phyloP scores from a whole-genome alignment of 2,329 filamentous ascomycete genomes.

The Penicillium sp. region DNA sequence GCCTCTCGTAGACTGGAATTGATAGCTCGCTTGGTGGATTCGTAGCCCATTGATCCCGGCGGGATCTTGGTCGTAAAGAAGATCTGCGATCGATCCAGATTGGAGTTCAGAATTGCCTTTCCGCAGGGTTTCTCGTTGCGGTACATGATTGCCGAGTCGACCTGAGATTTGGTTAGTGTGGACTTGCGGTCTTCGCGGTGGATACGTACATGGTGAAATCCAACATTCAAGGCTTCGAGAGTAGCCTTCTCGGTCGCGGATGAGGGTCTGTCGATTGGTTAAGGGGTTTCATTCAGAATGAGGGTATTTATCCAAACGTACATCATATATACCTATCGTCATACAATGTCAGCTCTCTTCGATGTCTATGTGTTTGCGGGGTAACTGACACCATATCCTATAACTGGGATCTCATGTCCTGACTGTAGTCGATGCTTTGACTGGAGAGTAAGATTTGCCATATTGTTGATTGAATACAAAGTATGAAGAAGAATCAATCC shows the following conservation, averaged over 20 bases:
- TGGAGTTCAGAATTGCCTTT: constrained; percentile 59
- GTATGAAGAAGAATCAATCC: not conserved
- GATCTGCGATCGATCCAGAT: constrained; percentile 65
- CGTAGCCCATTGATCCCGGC: constrained; percentile 63
- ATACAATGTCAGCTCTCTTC: not conserved
- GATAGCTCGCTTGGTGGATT: constrained; percentile 66
- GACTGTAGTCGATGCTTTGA: constrained; percentile 56
- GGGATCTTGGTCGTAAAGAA: constrained; percentile 81
- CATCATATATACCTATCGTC: constrained; percentile 36
- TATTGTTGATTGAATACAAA: constrained; percentile 8
- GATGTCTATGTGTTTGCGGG: not conserved
- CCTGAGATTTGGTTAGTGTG: constrained; percentile 15
- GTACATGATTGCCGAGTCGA: constrained; percentile 66
- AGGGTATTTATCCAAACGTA: constrained; percentile 12
- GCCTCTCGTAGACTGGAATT: constrained; percentile 60
- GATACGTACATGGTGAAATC: constrained; percentile 38
- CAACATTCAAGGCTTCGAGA: constrained; percentile 29
- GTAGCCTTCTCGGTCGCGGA: constrained; percentile 29
- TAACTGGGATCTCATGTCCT: constrained; percentile 60
- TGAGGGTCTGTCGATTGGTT: constrained; percentile 22
- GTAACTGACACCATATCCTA: constrained; percentile 58
- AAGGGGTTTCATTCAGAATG: not conserved
- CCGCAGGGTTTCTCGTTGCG: constrained; percentile 72
- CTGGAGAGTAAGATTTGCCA: constrained; percentile 23
- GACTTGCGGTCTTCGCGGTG: too few relatives aligned